phyloP scores from a whole-genome alignment of 129 eudicot species.

The Centrapalus pauciflorus region DNA sequence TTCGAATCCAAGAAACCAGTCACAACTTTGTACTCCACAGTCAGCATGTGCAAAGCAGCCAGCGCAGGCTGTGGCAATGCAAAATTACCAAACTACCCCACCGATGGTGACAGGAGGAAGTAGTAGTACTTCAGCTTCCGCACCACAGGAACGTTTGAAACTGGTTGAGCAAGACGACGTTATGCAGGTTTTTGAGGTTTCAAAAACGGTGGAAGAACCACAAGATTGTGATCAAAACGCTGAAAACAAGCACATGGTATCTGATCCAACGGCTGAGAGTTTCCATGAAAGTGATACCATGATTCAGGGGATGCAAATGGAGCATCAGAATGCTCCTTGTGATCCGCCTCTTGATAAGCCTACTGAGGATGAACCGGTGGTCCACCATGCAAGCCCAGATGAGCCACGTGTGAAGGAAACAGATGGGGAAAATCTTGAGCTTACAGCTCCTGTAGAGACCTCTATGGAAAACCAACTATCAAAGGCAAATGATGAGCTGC shows the following conservation, averaged over 20 bases:
- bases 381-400: neutral
- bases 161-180: slow-evolving; percentile 63
- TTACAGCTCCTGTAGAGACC: slow-evolving; percentile 14
- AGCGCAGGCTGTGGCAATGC: neutral
- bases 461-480: slow-evolving; percentile 12
- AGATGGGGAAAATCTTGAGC: slow-evolving; percentile 13
- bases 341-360: too few species aligned
- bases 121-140: slow-evolving; percentile 11
- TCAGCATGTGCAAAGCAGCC: slow-evolving; percentile 15
- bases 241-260: slow-evolving; percentile 8
- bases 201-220: slow-evolving; percentile 25
- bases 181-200: slow-evolving; percentile 52
- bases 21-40: slow-evolving; percentile 23
- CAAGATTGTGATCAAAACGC: slow-evolving; percentile 20
- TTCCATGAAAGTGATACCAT: slow-evolving; percentile 2
- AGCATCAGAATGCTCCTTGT: too few species aligned
- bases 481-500: slow-evolving; percentile 16
- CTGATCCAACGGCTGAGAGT: slow-evolving; percentile 26
- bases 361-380: slow-evolving; percentile 7
- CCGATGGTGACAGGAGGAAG: slow-evolving; percentile 22
- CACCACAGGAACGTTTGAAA: slow-evolving; percentile 35
- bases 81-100: slow-evolving; percentile 26
- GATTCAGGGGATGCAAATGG: neutral
- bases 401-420: slow-evolving; percentile 13
- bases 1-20: slow-evolving; percentile 25